Conservation (phyloP, 495 filamentous ascomycete species). For the Massariosphaeria phaeospora region DNA sequence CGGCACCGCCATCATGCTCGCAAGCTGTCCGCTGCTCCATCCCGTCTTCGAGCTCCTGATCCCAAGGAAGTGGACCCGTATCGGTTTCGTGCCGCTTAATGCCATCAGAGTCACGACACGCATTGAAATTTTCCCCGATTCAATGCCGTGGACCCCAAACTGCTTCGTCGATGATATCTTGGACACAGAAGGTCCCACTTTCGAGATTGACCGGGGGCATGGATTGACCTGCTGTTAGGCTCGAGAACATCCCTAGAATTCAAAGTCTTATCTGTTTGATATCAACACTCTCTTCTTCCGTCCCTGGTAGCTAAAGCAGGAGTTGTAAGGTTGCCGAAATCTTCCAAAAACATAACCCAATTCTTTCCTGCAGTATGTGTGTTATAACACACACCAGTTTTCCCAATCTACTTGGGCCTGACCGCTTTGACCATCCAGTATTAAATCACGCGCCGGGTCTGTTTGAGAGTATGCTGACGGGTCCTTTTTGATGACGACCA, state of each 20-base stretch:
- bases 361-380: too few relatives aligned
- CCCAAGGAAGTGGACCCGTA: constrained; percentile 6
- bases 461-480: too few relatives aligned
- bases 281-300: too few relatives aligned
- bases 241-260: too few relatives aligned
- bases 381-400: too few relatives aligned
- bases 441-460: background rate
- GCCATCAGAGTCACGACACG: constrained; percentile 13
- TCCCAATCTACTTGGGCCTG: too few relatives aligned
- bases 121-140: constrained; percentile 4
- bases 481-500: constrained; percentile 12
- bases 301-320: too few relatives aligned
- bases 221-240: too few relatives aligned
- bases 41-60: constrained; percentile 21
- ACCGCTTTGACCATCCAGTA: background rate
- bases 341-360: too few relatives aligned
- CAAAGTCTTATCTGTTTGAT: too few relatives aligned
- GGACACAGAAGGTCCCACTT: constrained; percentile 1
- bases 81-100: background rate
- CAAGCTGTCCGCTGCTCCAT: constrained; percentile 25
- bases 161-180: background rate
- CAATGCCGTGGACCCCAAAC: background rate
- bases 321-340: too few relatives aligned
- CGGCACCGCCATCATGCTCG: constrained; percentile 15
- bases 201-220: constrained; percentile 1